Conservation (phyloP, 148 eudicot genomes). For the Chenopodium berlandieri region DNA sequence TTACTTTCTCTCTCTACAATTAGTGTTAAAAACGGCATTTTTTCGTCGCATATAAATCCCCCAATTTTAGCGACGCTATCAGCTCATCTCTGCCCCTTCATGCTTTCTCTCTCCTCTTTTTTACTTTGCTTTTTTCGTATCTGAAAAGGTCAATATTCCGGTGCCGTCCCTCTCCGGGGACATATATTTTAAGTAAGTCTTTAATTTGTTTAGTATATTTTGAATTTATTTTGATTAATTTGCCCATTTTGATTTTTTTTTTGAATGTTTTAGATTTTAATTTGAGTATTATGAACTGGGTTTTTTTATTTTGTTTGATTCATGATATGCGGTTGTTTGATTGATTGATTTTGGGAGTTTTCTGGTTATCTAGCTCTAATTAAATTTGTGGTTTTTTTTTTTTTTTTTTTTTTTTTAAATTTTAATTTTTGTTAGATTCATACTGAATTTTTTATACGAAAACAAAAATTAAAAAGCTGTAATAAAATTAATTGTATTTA, state of each 20-base stretch:
- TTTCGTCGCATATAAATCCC: not conserved
- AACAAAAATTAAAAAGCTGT: too few species aligned
- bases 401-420: too few species aligned
- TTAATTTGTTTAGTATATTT: not conserved
- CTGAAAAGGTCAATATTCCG: conserved; percentile 20
- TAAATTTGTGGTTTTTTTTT: not conserved
- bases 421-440: not conserved
- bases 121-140: not conserved
- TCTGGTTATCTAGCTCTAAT: not conserved
- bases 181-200: conserved; percentile 17
- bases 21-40: not conserved
- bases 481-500: not conserved
- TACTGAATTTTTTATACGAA: not conserved
- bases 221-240: not conserved
- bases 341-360: not conserved
- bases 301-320: not conserved
- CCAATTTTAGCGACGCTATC: conserved; percentile 1
- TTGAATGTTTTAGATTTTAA: not conserved
- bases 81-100: conserved; percentile 4
- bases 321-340: not conserved
- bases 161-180: conserved; percentile 25
- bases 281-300: not conserved
- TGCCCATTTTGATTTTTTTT: not conserved
- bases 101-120: not conserved
- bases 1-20: not conserved